Percentiles rank a stretch among this genome's conserved stretches.
Conservation (phyloP, 2,329 filamentous ascomycete species). For the Zymoseptoria tritici region DNA sequence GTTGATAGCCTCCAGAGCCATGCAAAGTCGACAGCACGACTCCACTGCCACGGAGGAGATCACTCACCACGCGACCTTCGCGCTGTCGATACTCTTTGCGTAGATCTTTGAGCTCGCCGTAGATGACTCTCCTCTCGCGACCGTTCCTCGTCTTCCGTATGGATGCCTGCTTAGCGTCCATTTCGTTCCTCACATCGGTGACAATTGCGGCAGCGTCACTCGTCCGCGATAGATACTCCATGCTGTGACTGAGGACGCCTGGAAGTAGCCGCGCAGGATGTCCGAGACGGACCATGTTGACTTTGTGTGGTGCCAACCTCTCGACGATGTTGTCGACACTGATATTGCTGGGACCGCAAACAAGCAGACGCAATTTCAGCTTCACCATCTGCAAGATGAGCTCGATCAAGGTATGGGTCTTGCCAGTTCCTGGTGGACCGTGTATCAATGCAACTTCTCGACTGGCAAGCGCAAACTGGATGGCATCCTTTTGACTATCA, state of each 20-base stretch:
- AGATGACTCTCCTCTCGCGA: conserved; percentile 71
- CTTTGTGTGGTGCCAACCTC: conserved; percentile 72
- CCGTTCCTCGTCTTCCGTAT: conserved; percentile 81
- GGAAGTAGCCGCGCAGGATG: conserved; percentile 87
- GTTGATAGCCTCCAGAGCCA: conserved; percentile 77
- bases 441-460: conserved; percentile 84
- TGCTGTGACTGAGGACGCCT: conserved; percentile 77
- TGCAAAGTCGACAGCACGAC: conserved; percentile 91
- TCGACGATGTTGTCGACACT: conserved; percentile 98
- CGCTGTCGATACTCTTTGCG: conserved; percentile 82
- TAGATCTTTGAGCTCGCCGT: conserved; percentile 74
- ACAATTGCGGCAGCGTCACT: conserved; percentile 87
- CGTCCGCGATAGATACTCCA: conserved; percentile 83
- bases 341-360: conserved; percentile 96
- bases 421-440: conserved; percentile 90
- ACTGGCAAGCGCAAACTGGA: conserved; percentile 75
- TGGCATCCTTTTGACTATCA: conserved; percentile 55
- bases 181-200: conserved; percentile 80
- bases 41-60: conserved; percentile 67
- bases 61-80: conserved; percentile 72
- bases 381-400: conserved; percentile 84
- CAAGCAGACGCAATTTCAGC: conserved; percentile 65
- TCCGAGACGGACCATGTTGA: conserved; percentile 81
- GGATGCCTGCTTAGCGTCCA: conserved; percentile 83
- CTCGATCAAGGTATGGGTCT: conserved; percentile 94